Conservation (phyloP, 495 filamentous ascomycete genomes). For the Penicillium macrosclerotiorum region DNA sequence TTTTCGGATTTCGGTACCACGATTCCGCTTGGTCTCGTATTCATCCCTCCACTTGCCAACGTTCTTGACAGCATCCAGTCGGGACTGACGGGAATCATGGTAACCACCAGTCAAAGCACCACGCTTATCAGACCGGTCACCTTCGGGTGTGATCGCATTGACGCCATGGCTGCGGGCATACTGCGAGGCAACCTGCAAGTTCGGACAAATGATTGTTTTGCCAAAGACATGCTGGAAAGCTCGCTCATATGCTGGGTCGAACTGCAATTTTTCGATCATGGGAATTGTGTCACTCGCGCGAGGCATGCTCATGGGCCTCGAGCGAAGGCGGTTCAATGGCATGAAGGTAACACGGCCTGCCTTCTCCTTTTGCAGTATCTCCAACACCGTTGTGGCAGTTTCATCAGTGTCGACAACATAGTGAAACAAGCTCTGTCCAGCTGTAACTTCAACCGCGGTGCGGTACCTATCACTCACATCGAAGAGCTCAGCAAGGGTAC, state of each 20-base stretch:
- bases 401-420: conserved; percentile 93
- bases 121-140: conserved; percentile 89
- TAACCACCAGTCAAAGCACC: conserved; percentile 94
- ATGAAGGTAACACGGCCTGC: conserved; percentile 93
- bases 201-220: conserved; percentile 91
- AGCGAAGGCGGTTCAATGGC: conserved; percentile 77
- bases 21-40: conserved; percentile 62
- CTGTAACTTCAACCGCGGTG: conserved; percentile 88
- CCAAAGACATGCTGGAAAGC: conserved; percentile 95
- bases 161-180: conserved; percentile 89
- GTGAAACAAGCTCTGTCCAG: conserved; percentile 90
- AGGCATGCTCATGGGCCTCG: conserved; percentile 69
- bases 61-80: conserved; percentile 78
- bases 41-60: conserved; percentile 71
- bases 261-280: conserved; percentile 83
- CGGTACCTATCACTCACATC: conserved; percentile 82
- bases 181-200: conserved; percentile 77
- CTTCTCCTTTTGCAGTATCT: conserved; percentile 73
- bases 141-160: conserved; percentile 89
- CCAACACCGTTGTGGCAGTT: conserved; percentile 77
- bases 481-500: conserved; percentile 87
- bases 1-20: conserved; percentile 56
- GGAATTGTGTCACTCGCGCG: conserved; percentile 82
- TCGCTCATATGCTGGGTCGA: conserved; percentile 70
- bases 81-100: conserved; percentile 76